Percentiles rank a stretch among this genome's conserved stretches.
Evolutionary conservation across 768 basidiomycete species (phyloP).

Genomic region (Tulasnella calospora): DNA sequence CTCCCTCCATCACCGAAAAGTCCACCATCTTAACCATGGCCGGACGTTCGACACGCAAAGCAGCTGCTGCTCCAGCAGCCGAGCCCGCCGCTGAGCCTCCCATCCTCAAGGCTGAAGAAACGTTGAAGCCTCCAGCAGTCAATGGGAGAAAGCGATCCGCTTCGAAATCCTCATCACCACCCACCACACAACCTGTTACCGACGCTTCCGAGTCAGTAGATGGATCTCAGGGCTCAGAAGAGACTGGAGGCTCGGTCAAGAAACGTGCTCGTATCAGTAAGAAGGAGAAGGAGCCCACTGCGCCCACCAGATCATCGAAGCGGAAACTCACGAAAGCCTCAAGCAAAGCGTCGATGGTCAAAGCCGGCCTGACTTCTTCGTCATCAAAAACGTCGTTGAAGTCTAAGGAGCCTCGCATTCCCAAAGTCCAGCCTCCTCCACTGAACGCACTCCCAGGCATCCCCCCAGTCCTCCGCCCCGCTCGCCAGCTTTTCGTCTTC

Average conservation of each 20-base stretch:
- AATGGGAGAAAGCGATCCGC: slow-evolving; percentile 21
- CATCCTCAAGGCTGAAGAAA: neutral
- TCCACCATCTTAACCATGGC: slow-evolving; percentile 10
- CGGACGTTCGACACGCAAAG: neutral
- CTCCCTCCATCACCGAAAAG: neutral
- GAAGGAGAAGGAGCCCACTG: slow-evolving; percentile 1
- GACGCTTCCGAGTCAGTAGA: slow-evolving; percentile 2
- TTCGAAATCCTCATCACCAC: neutral
- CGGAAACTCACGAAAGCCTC: slow-evolving; percentile 17
- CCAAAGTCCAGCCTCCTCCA: slow-evolving; percentile 21
- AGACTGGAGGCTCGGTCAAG: neutral
- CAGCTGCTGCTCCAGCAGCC: neutral
- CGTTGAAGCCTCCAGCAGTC: slow-evolving; percentile 10
- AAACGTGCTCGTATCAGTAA: slow-evolving; percentile 19
- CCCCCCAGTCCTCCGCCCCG: slow-evolving; percentile 54
- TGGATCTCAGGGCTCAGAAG: slow-evolving; percentile 12
- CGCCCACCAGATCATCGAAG: slow-evolving; percentile 11
- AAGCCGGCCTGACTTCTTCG: slow-evolving; percentile 6
- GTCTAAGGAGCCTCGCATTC: slow-evolving; percentile 11
- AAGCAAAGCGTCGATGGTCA: slow-evolving; percentile 4
- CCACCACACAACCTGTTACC: neutral
- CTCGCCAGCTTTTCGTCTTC: slow-evolving; percentile 75
- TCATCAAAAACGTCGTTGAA: neutral
- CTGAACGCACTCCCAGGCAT: slow-evolving; percentile 49
- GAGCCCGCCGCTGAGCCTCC: neutral